Evolutionary conservation across 352 stramenopile species (phyloP), one percentile per base, ranked within the genome.

Genomic region (Thraustochytrium sp.): DNA sequence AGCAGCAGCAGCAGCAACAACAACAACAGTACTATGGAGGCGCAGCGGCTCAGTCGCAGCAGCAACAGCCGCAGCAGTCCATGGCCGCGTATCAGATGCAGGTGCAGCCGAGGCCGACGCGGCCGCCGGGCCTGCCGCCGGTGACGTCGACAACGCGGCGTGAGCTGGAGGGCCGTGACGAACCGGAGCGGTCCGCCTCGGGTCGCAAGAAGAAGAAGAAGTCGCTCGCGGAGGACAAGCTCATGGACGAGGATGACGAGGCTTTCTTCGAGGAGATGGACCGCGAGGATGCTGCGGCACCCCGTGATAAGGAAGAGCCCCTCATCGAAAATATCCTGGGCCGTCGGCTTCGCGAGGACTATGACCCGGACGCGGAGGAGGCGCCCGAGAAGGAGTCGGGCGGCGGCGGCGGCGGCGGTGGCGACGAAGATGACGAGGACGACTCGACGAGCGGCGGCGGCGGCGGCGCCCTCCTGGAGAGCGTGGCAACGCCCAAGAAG

Each of bases 281-380:
- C 23, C 18, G 31, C 23, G 48, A 80, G 53, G 68, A 44, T 31
- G 62, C 40, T 34, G 31, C 59, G n/a, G 59, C 59, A 13, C 59
- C 59, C 59, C 34, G 59, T 0, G 59, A 72, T 11, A 16, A 29
- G 16, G 68, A 80, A 26, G 68, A 80, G 2, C 68, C 68, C 2
- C 68, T 80, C 29, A 80, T 80, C 40, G 68, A 80, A 26, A 76
- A 61, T 11, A 80, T 80, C 53, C 68, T 80, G 18, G 68, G 48
- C 11, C 23, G 44, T 3, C 34, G 68, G 3, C 31, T 54, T 2
- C 31, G 48, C 46, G 68, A 11, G 11, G 59, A 72, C 38, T 72
- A 72, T n/a, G 59, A 72, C 38, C 59, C 59, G 21, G 59, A 72
- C 23, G 23, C 21, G n/a, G 59, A 72, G 26, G 59, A 72, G 59